A percentile compares a stretch with the other conserved stretches of the same genome.
phyloP scores from a whole-genome alignment of 345 rosid species.

The Draba incana region DNA sequence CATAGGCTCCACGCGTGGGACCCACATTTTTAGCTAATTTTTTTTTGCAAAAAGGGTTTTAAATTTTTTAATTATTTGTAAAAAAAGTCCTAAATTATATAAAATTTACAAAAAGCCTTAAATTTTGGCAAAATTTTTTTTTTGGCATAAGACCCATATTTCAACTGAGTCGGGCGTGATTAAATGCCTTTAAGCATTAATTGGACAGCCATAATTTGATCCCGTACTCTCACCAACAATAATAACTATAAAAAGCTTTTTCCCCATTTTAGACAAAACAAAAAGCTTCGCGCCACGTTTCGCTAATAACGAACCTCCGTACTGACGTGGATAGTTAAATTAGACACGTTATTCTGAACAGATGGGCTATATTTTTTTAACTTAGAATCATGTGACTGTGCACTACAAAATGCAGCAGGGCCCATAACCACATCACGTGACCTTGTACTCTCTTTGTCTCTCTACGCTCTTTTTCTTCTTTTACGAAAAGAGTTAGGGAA shows the following conservation, averaged over 20 bases:
- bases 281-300: conserved; percentile 27
- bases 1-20: no score
- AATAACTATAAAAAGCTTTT: background rate
- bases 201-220: conserved; percentile 20
- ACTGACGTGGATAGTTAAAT: conserved; percentile 13
- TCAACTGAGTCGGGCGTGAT: no score
- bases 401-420: conserved; percentile 35
- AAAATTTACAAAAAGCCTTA: no score
- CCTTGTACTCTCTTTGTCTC: conserved; percentile 36
- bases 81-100: no score
- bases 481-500: no score
- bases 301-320: conserved; percentile 16
- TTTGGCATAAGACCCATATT: no score
- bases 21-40: no score
- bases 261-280: conserved; percentile 1
- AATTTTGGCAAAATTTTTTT: no score
- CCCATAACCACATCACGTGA: conserved; percentile 40
- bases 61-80: no score
- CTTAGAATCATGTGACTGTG: conserved; percentile 30
- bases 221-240: conserved; percentile 31
- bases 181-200: conserved; percentile 17
- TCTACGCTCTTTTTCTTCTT: background rate
- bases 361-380: conserved; percentile 21
- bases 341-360: conserved; percentile 33
- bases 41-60: no score